phyloP scores from a whole-genome alignment of 2,329 filamentous ascomycete species.

The Aspergillus proliferans region DNA sequence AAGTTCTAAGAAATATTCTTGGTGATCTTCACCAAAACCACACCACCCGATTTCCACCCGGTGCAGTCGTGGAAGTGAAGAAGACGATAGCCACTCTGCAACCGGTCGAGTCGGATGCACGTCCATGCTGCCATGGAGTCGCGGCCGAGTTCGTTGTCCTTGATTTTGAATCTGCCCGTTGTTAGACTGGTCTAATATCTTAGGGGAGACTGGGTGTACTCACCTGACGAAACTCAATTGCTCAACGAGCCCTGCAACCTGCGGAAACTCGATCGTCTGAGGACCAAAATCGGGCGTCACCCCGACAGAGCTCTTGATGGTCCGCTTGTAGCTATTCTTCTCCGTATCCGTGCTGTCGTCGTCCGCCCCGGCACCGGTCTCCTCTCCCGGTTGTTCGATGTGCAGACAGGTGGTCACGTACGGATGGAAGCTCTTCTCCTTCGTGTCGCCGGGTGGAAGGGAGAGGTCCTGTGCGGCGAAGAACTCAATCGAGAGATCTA shows the following conservation, averaged over 20 bases:
- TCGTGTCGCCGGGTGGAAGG: slow-evolving; percentile 51
- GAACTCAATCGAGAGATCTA: slow-evolving; percentile 66
- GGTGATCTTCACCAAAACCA: slow-evolving; percentile 66
- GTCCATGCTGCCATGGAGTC: slow-evolving; percentile 83
- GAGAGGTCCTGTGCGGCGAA: slow-evolving; percentile 72
- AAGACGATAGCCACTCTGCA: slow-evolving; percentile 70
- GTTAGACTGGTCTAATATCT: slow-evolving; percentile 1
- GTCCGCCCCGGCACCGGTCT: slow-evolving; percentile 38
- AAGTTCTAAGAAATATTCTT: slow-evolving; percentile 41
- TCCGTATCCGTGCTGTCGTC: slow-evolving; percentile 40
- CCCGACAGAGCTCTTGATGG: slow-evolving; percentile 51
- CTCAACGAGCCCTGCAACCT: slow-evolving; percentile 54
- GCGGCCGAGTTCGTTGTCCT: slow-evolving; percentile 73
- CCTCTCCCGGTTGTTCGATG: slow-evolving; percentile 60
- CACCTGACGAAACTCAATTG: slow-evolving; percentile 68
- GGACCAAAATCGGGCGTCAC: slow-evolving; percentile 61
- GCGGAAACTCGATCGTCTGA: slow-evolving; percentile 53
- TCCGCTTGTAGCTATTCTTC: slow-evolving; percentile 50
- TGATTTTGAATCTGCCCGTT: slow-evolving; percentile 64
- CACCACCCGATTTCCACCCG: slow-evolving; percentile 60
- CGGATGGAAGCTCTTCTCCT: slow-evolving; percentile 59
- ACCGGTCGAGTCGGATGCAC: slow-evolving; percentile 75
- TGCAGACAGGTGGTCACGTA: slow-evolving; percentile 76
- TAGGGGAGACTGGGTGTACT: slow-evolving; percentile 27
- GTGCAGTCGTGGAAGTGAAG: slow-evolving; percentile 67